Conservation (phyloP, 2,329 filamentous ascomycete genomes). For the Fusarium verticillioides region DNA sequence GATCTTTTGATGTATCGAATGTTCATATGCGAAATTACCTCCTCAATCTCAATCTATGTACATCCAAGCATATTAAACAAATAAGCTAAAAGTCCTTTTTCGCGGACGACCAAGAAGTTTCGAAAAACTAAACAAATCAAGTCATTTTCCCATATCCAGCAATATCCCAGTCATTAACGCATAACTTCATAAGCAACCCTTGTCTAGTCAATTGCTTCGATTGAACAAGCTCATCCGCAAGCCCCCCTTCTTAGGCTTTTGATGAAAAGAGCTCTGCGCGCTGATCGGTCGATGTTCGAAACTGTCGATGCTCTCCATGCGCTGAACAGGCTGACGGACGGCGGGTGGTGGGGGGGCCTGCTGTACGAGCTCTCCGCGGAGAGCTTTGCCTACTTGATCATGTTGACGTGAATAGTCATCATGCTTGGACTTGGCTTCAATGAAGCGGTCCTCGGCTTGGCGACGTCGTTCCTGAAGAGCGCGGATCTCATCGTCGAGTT, state of each 20-base stretch:
- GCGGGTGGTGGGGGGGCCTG: conserved; percentile 11
- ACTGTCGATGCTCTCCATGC: conserved; percentile 41
- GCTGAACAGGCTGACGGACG: conserved; percentile 23
- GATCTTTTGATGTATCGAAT: background rate
- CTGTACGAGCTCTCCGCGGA: conserved; percentile 52
- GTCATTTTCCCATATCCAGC: conserved; percentile 7
- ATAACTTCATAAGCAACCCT: conserved; percentile 28
- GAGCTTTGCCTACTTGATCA: conserved; percentile 54
- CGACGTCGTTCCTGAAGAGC: conserved; percentile 54
- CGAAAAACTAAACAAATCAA: background rate
- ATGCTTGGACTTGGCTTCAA: conserved; percentile 57
- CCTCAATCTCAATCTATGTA: background rate
- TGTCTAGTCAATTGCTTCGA: conserved; percentile 20
- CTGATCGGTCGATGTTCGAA: conserved; percentile 38
- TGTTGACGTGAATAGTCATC: conserved; percentile 58
- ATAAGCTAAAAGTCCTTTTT: conserved; percentile 16
- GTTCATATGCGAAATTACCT: background rate
- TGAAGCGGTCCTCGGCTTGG: conserved; percentile 54
- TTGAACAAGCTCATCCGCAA: conserved; percentile 41
- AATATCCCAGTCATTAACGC: conserved; percentile 28
- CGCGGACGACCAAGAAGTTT: background rate
- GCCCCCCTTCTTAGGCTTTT: conserved; percentile 33
- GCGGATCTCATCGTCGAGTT: conserved; percentile 57
- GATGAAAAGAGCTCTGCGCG: conserved; percentile 35
- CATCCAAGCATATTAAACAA: conserved; percentile 23